Evolutionary conservation across 2,329 filamentous ascomycete species (phyloP), one percentile per base, ranked within the genome.

Genomic region (Byssothecium circinans): DNA sequence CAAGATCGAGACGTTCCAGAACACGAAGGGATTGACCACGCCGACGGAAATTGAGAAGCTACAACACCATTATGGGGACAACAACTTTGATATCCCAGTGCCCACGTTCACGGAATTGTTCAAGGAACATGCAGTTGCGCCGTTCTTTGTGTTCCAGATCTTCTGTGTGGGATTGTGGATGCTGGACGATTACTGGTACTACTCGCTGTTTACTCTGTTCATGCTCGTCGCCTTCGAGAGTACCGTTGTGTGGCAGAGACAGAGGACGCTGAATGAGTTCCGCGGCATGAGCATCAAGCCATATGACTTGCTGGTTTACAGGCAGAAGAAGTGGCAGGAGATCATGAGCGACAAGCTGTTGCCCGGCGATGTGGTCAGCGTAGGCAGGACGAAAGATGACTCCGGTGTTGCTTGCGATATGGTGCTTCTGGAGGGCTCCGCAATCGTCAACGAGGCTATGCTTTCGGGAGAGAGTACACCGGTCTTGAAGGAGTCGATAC

Each of bases 161-260:
- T 99, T 99, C 78, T 99, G 95, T 63, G 94, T 99, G 49, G 95
- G 94, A 14, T 78, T 99, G 52, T 99, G 94, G 94, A 89, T 97
- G 85, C 78, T 99, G 68, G 94, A 99, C 68, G 95, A 99, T 75
- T 99, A 97, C 76, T 99, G 95, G 94, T 99, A 99, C 78, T 99
- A 99, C 76, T 97, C 94, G 52, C 83, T 99, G 17, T 99, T 99
- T 74, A 99, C 95, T 0, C 85, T 99, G 18, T 91, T 97, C 77
- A 99, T 99, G 95, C 83, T 99, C 46, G 90, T 99, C 58, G 86
- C 84, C 49, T 99, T 99, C 62, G 94, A 99, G 77, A 96, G 91
- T 71, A 99, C 94, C 2, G 95, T 99, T 30, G 95, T 99, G 14
- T 99, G 94, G 95, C 94, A 99, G 76, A 86, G 94, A 52, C 94